phyloP scores from a whole-genome alignment of 2,329 filamentous ascomycete genomes.

The Sporothrix pseudoabietina region DNA sequence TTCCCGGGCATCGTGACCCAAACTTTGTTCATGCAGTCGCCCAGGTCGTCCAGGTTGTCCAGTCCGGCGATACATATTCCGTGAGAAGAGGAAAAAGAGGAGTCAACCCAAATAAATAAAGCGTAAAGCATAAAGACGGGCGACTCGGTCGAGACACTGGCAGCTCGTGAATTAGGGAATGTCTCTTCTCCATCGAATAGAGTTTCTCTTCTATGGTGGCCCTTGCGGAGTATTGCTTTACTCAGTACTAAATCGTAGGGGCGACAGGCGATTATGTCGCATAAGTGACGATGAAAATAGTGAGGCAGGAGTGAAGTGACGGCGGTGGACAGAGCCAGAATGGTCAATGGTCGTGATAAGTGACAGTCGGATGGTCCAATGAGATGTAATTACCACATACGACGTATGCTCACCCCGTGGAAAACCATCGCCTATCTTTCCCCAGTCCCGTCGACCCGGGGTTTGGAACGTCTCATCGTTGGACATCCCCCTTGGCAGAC shows the following conservation, averaged over 20 bases:
- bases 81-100: not conserved
- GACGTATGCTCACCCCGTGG: not conserved
- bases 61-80: not conserved
- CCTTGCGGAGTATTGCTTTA: not conserved
- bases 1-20: conserved; percentile 21
- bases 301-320: not conserved
- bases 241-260: not conserved
- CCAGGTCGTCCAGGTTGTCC: not conserved
- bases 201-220: not conserved
- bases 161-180: not conserved
- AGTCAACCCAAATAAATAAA: not conserved
- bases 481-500: not conserved
- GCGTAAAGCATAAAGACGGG: not conserved
- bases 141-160: not conserved
- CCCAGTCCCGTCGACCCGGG: conserved; percentile 22
- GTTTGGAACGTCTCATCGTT: conserved; percentile 29
- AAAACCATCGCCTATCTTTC: not conserved
- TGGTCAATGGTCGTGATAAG: not conserved
- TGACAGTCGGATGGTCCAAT: not conserved
- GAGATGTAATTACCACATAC: too few species aligned
- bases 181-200: not conserved
- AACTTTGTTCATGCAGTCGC: conserved; percentile 14
- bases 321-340: not conserved
- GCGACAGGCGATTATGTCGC: conserved; percentile 18
- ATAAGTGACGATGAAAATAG: conserved; percentile 1